Evolutionary conservation across 306 rosid species (phyloP).

Genomic region (Vigna angularis): DNA sequence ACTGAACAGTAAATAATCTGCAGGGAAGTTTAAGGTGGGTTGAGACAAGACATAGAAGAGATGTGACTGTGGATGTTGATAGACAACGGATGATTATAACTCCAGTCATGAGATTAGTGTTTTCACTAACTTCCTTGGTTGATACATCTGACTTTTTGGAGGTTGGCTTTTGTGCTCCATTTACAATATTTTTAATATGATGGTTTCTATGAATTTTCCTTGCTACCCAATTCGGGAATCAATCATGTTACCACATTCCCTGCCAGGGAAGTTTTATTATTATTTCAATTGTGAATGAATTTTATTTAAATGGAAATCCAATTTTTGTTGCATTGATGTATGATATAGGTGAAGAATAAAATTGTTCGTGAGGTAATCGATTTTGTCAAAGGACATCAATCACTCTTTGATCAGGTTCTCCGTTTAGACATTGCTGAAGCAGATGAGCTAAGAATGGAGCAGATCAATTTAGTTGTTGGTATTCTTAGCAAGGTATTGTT

Average conservation of each 20-base stretch:
- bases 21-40: constrained; percentile 86
- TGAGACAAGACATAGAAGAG: constrained; percentile 66
- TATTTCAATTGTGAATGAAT: constrained; percentile 21
- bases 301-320: background rate
- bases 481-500: constrained; percentile 88
- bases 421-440: constrained; percentile 74
- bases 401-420: constrained; percentile 78
- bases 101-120: constrained; percentile 84
- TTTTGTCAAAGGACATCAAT: constrained; percentile 87
- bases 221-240: constrained; percentile 17
- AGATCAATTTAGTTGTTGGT: constrained; percentile 88
- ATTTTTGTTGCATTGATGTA: constrained; percentile 32
- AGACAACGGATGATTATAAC: constrained; percentile 71
- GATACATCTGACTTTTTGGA: constrained; percentile 85
- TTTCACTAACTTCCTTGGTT: constrained; percentile 81
- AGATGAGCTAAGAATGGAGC: constrained; percentile 83
- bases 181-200: background rate
- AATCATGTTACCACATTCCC: constrained; percentile 12
- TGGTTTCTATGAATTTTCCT: constrained; percentile 21
- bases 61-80: constrained; percentile 71
- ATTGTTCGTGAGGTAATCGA: constrained; percentile 89
- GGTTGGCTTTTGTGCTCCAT: constrained; percentile 59
- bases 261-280: background rate
- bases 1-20: constrained; percentile 34
- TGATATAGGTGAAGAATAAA: constrained; percentile 82